A percentile compares a stretch with the other conserved stretches of the same genome.
These are phyloP conservation scores for Geranomyces variabilis DNA, from an alignment of 192 early-diverging fungal species.

Conservation along the genomic window DNA sequence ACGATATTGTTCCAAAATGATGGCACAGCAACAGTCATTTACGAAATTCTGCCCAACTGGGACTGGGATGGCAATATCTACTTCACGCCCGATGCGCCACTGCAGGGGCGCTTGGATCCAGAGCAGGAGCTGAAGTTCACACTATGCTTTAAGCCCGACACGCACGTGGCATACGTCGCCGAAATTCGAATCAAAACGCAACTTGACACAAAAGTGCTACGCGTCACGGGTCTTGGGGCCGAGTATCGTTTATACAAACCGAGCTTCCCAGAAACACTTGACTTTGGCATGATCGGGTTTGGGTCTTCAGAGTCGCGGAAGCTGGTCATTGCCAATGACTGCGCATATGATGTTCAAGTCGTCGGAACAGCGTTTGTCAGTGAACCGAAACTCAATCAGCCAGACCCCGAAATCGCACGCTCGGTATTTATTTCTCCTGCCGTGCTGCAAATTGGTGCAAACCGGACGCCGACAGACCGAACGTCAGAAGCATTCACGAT, in stretches of 20 bases:
- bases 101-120: constrained; percentile 41
- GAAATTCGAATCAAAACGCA: constrained; percentile 42
- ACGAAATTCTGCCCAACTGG: constrained; percentile 45
- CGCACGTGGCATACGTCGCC: constrained; percentile 28
- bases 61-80: constrained; percentile 39
- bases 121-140: constrained; percentile 27
- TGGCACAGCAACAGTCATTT: constrained; percentile 48
- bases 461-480: constrained; percentile 17
- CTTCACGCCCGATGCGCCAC: constrained; percentile 18
- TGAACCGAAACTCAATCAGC: background rate
- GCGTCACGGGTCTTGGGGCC: constrained; percentile 40
- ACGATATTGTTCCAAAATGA: constrained; percentile 2
- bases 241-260: constrained; percentile 40
- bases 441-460: constrained; percentile 2
- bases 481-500: constrained; percentile 12
- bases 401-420: constrained; percentile 13
- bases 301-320: constrained; percentile 20
- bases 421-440: constrained; percentile 7
- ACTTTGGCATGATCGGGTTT: constrained; percentile 41
- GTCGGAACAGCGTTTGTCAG: background rate
- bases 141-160: constrained; percentile 40
- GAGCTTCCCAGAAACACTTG: constrained; percentile 37
- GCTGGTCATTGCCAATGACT: constrained; percentile 34
- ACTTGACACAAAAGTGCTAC: constrained; percentile 38
- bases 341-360: constrained; percentile 27